Conservation (phyloP, 2,329 filamentous ascomycete species). For the Knufia fluminis region DNA sequence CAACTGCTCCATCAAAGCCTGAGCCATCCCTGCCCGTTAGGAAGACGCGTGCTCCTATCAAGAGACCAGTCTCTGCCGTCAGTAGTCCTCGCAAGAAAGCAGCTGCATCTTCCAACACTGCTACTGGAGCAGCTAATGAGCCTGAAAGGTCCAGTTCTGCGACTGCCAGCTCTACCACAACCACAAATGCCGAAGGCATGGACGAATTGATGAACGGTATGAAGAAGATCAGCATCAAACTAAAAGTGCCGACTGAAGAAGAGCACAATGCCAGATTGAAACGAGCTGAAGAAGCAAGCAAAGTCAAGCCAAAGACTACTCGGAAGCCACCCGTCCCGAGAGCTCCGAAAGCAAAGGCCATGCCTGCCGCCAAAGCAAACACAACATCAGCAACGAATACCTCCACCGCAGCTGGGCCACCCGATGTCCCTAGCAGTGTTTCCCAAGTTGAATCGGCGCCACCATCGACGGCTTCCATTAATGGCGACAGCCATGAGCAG, state of each 20-base stretch:
- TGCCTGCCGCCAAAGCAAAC: background rate
- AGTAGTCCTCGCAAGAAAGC: conserved; percentile 28
- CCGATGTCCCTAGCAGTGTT: background rate
- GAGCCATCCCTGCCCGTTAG: conserved; percentile 43
- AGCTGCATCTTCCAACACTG: background rate
- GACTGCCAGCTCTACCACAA: background rate
- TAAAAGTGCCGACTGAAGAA: conserved; percentile 50
- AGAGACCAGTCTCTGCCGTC: conserved; percentile 30
- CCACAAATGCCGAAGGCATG: conserved; percentile 27
- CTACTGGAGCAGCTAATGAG: background rate
- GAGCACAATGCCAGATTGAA: conserved; percentile 47
- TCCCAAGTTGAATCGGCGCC: background rate
- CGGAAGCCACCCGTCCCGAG: conserved; percentile 28
- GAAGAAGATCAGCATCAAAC: conserved; percentile 46
- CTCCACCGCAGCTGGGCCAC: background rate
- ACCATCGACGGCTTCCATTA: background rate
- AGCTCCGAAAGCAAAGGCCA: background rate
- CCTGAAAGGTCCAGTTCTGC: background rate
- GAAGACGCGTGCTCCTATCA: conserved; percentile 49
- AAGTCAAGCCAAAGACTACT: conserved; percentile 28
- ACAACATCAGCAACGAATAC: background rate
- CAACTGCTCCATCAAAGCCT: conserved; percentile 19
- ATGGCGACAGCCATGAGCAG: background rate
- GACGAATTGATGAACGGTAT: conserved; percentile 45
- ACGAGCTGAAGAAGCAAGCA: conserved; percentile 33